Conservation (phyloP, 352 stramenopile species). For the Halophytophthora polymorphica region DNA sequence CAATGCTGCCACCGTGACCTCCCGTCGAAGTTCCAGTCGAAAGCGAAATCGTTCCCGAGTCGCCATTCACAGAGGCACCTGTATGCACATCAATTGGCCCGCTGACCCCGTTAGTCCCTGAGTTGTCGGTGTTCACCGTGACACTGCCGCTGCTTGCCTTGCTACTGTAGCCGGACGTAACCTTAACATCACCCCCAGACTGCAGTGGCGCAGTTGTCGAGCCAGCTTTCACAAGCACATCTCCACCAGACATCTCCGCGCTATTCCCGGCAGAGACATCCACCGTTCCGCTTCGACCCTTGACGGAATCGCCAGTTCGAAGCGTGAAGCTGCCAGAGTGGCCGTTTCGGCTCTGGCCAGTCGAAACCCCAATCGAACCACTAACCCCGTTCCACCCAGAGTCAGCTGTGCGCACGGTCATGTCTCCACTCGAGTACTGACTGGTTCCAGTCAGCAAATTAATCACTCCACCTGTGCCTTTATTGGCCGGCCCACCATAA, state of each 20-base stretch:
- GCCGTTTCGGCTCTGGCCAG: constrained; percentile 45
- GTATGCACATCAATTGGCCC: constrained; percentile 66
- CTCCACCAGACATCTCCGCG: constrained; percentile 52
- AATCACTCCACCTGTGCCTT: constrained; percentile 51
- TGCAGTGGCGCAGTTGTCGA: constrained; percentile 30
- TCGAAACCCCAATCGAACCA: constrained; percentile 64
- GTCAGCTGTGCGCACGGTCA: constrained; percentile 63
- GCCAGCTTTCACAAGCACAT: constrained; percentile 69
- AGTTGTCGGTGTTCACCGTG: constrained; percentile 67
- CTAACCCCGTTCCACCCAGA: constrained; percentile 64
- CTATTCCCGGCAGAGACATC: constrained; percentile 58
- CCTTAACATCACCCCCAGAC: constrained; percentile 73
- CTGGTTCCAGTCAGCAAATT: constrained; percentile 40
- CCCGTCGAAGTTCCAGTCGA: constrained; percentile 59
- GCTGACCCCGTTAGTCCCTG: constrained; percentile 72
- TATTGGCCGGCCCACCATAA: constrained; percentile 40
- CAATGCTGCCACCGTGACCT: constrained; percentile 64
- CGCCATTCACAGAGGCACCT: constrained; percentile 46
- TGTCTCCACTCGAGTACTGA: constrained; percentile 45
- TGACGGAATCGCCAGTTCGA: constrained; percentile 54
- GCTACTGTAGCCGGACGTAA: constrained; percentile 71
- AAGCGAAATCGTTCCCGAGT: constrained; percentile 68
- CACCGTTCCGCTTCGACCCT: constrained; percentile 38
- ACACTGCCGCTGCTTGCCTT: constrained; percentile 75
- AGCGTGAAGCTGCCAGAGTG: constrained; percentile 59